Percentiles rank a stretch among this genome's conserved stretches.
These are phyloP conservation scores for Alliaria petiolata DNA, from an alignment of 345 rosid species.

Conservation along the genomic window DNA sequence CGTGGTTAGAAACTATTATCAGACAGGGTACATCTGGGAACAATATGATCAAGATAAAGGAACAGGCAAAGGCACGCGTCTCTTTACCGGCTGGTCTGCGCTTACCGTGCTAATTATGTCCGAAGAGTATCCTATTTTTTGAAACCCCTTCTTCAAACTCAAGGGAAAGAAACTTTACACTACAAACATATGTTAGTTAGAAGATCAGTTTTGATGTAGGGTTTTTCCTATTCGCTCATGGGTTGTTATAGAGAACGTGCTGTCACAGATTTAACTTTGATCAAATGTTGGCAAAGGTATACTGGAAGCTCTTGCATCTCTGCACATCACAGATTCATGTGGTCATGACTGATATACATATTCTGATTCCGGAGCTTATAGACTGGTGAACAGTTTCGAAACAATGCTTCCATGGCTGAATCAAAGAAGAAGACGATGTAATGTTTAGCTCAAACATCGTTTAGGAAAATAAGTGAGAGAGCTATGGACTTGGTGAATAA, in stretches of 20 bases:
- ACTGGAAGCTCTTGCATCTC: neutral
- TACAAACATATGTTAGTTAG: constrained; percentile 4
- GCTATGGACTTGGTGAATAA: neutral
- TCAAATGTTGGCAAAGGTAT: neutral
- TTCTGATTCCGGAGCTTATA: neutral
- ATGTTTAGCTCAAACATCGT: neutral
- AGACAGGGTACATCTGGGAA: constrained; percentile 90
- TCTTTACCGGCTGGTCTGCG: constrained; percentile 93
- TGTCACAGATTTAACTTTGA: constrained; percentile 4
- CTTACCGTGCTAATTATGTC: constrained; percentile 79
- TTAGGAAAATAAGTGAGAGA: neutral
- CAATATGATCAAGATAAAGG: constrained; percentile 89
- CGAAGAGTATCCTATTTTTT: constrained; percentile 50
- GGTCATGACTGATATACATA: neutral
- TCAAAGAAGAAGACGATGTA: neutral
- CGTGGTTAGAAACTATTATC: constrained; percentile 65
- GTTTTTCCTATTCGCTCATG: neutral
- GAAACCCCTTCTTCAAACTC: neutral
- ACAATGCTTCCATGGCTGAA: neutral
- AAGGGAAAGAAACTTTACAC: neutral
- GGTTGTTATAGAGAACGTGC: neutral
- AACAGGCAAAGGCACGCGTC: constrained; percentile 71
- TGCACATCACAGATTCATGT: neutral
- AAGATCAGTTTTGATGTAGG: constrained; percentile 17
- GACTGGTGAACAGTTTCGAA: neutral